Conservation (phyloP, 2,329 filamentous ascomycete species). For the Botrytis fabae region DNA sequence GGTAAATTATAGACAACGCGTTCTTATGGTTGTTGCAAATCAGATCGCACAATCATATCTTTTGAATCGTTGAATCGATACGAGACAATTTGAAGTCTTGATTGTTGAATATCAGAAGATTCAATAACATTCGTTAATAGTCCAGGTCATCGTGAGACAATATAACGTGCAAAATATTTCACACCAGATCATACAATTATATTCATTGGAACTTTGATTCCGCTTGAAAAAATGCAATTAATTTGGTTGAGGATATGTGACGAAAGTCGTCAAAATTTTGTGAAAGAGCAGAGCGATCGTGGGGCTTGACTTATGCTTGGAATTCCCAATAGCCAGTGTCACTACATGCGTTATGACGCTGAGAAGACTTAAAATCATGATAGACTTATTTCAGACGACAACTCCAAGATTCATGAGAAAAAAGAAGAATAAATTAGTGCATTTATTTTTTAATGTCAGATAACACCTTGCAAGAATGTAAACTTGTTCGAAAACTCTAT, state of each 20-base stretch:
- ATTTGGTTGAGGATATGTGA: neutral
- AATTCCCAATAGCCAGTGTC: neutral
- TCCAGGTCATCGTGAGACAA: neutral
- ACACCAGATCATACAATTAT: neutral
- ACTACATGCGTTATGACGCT: neutral
- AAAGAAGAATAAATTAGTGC: neutral
- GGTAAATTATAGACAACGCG: neutral
- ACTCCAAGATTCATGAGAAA: neutral
- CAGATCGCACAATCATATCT: neutral
- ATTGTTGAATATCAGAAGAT: neutral
- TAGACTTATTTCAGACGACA: neutral
- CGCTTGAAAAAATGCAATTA: neutral
- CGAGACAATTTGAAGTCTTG: neutral
- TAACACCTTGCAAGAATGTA: neutral
- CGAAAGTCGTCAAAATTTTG: neutral
- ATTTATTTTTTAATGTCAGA: neutral
- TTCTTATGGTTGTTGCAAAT: neutral
- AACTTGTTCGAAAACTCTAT: neutral
- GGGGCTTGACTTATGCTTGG: neutral
- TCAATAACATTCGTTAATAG: neutral
- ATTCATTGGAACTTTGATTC: neutral
- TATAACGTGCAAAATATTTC: neutral
- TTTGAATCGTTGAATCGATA: neutral
- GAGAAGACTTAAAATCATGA: neutral
- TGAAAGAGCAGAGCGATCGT: neutral